phyloP scores from a whole-genome alignment of 108 stramenopile genomes.

The Stephanodiscus triporus region DNA sequence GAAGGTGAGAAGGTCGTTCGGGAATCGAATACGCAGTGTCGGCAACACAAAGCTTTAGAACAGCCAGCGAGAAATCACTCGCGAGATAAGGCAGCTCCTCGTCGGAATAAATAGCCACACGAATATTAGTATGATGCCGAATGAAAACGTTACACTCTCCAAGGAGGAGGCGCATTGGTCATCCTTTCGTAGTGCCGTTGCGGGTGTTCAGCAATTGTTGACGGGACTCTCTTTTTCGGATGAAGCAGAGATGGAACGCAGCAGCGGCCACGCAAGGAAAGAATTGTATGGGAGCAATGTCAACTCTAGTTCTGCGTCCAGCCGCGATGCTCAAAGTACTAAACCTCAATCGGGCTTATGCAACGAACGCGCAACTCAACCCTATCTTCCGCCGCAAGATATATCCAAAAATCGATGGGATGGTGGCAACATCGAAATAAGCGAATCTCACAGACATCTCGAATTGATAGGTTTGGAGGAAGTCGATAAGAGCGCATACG shows the following conservation, averaged over 20 bases:
- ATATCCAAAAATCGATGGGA: background rate
- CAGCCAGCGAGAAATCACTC: background rate
- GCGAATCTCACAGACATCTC: background rate
- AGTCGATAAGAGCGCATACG: background rate
- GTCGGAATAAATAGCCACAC: background rate
- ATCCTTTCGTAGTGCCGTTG: conserved; percentile 33
- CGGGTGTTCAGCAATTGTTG: conserved; percentile 5
- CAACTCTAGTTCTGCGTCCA: background rate
- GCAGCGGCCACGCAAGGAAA: background rate
- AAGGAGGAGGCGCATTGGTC: conserved; percentile 37
- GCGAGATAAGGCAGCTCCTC: background rate
- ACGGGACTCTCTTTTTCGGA: background rate
- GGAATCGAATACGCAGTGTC: background rate
- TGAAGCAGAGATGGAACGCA: background rate
- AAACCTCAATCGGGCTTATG: conserved; percentile 5
- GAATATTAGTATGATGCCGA: background rate
- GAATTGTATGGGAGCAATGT: background rate
- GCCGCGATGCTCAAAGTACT: background rate
- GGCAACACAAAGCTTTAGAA: background rate
- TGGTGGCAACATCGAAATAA: background rate
- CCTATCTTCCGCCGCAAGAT: background rate
- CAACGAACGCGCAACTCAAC: background rate
- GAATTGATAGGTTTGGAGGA: conserved; percentile 15
- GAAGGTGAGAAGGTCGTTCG: background rate
- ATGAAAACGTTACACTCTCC: background rate